Evolutionary conservation across 805 yeast genomes (phyloP).

Genomic region (Wickerhamomyces bovis): DNA sequence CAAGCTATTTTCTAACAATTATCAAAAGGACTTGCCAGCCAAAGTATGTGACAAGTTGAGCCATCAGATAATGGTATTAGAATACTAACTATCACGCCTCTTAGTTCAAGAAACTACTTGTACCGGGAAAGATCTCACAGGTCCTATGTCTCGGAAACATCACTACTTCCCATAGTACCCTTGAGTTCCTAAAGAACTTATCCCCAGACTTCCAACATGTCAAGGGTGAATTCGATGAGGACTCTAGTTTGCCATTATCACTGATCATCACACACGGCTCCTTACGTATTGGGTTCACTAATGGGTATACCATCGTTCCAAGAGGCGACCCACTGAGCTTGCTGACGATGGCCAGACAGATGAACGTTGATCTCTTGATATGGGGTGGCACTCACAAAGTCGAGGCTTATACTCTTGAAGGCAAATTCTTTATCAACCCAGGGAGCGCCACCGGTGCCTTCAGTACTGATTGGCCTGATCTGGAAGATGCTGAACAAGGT

Average conservation of each 20-base stretch:
- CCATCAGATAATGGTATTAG: background rate
- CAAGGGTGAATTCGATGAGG: slow-evolving; percentile 75
- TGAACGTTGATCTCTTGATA: slow-evolving; percentile 84
- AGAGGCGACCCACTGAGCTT: slow-evolving; percentile 81
- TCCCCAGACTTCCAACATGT: slow-evolving; percentile 73
- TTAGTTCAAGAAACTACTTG: slow-evolving; percentile 66
- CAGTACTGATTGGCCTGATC: slow-evolving; percentile 56
- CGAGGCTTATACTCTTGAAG: slow-evolving; percentile 89
- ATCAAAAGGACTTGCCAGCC: slow-evolving; percentile 36
- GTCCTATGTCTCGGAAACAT: slow-evolving; percentile 84
- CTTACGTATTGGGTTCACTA: slow-evolving; percentile 75
- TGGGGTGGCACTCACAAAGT: slow-evolving; percentile 94
- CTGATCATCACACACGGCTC: slow-evolving; percentile 62
- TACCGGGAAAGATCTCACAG: slow-evolving; percentile 82
- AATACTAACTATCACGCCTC: slow-evolving; percentile 2
- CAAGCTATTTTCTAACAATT: slow-evolving; percentile 5
- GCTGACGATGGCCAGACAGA: slow-evolving; percentile 75
- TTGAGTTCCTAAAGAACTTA: slow-evolving; percentile 56
- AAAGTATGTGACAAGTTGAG: slow-evolving; percentile 25
- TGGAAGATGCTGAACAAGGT: slow-evolving; percentile 36
- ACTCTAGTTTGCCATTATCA: slow-evolving; percentile 47
- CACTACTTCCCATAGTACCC: slow-evolving; percentile 57
- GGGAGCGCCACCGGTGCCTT: slow-evolving; percentile 96
- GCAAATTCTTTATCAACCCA: slow-evolving; percentile 91
- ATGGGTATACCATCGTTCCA: slow-evolving; percentile 82